Conservation (phyloP, 2,329 filamentous ascomycete species). For the Apiospora kogelbergensis region DNA sequence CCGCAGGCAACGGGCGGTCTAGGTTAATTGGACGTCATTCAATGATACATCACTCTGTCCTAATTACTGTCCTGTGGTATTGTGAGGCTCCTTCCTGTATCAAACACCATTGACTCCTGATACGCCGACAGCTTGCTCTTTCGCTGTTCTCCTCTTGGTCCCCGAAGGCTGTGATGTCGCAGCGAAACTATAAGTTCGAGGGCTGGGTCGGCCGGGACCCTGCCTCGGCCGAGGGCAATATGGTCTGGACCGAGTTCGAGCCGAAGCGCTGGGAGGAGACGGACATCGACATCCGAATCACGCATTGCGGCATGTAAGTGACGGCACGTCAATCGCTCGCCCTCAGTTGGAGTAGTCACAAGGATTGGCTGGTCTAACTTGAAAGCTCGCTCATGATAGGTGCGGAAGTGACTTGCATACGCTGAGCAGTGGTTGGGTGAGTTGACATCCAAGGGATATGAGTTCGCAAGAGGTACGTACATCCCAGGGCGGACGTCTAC, state of each 20-base stretch:
- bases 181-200: conserved; percentile 15
- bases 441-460: background rate
- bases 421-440: conserved; percentile 35
- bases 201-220: conserved; percentile 15
- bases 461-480: too few species aligned
- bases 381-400: background rate
- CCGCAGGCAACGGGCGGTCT: background rate
- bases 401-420: conserved; percentile 46
- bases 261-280: conserved; percentile 47
- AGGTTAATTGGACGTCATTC: background rate
- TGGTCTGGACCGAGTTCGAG: conserved; percentile 33
- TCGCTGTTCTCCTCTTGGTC: background rate
- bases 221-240: conserved; percentile 13
- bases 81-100: too few species aligned
- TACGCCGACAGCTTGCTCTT: background rate
- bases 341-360: too few species aligned
- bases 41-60: too few species aligned
- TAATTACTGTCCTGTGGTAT: background rate
- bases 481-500: background rate
- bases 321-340: too few species aligned
- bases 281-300: conserved; percentile 48
- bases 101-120: too few species aligned
- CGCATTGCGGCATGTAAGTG: conserved; percentile 44
- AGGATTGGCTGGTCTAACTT: too few species aligned
- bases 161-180: background rate